These are phyloP conservation scores for Trichoderma citrinoviride DNA, from an alignment of 2,329 filamentous ascomycete genomes.

Conservation along the genomic window DNA sequence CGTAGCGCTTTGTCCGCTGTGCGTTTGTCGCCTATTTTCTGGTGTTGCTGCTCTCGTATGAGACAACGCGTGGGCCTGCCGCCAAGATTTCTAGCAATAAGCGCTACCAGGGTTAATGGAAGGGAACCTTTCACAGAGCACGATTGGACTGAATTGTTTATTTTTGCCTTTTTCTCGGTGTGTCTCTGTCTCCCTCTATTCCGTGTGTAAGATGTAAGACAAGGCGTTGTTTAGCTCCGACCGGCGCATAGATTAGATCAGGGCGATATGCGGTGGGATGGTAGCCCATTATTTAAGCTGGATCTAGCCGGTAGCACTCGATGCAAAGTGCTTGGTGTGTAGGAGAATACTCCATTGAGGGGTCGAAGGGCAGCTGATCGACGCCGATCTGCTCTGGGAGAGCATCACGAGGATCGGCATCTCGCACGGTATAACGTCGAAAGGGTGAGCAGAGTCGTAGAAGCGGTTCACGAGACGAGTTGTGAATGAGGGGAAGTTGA, in stretches of 20 bases:
- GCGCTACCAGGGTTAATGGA: neutral
- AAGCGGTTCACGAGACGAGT: neutral
- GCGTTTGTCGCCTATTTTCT: neutral
- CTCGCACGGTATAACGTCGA: neutral
- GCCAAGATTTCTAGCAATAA: constrained; percentile 1
- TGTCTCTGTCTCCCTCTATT: constrained; percentile 11
- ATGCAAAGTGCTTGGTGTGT: neutral
- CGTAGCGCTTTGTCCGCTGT: neutral
- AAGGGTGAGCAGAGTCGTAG: neutral
- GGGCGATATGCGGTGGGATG: constrained; percentile 6
- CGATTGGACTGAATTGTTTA: neutral
- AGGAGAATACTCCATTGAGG: constrained; percentile 1
- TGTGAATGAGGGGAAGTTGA: neutral
- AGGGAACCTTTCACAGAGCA: neutral
- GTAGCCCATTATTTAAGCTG: constrained; percentile 1
- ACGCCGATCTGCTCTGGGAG: neutral
- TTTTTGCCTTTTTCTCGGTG: neutral
- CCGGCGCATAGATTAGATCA: constrained; percentile 7
- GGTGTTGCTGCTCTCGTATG: neutral
- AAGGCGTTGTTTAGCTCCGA: constrained; percentile 3
- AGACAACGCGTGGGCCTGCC: constrained; percentile 2
- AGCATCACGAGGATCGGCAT: constrained; percentile 10
- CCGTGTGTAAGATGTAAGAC: neutral
- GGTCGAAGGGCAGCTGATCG: constrained; percentile 9
- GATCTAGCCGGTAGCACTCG: neutral